Conservation (phyloP, 495 filamentous ascomycete species). For the Annulohypoxylon nitens region DNA sequence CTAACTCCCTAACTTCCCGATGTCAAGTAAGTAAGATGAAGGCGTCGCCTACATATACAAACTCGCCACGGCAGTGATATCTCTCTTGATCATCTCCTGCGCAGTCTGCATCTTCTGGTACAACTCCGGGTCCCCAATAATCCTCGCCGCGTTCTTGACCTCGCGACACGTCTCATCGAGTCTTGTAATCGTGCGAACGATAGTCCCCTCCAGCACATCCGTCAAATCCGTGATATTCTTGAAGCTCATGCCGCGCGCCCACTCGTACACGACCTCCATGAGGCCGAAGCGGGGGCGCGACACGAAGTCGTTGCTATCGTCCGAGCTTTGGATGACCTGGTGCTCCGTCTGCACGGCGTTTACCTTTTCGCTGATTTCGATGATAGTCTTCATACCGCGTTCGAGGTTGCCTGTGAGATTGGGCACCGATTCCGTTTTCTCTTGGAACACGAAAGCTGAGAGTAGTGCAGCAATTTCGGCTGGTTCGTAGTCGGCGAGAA, state of each 20-base stretch:
- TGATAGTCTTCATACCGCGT: conserved; percentile 85
- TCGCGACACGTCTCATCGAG: conserved; percentile 97
- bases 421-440: conserved; percentile 89
- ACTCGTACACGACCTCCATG: conserved; percentile 98
- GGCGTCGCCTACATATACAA: conserved; percentile 74
- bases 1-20: background rate
- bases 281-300: conserved; percentile 88
- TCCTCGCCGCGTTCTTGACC: conserved; percentile 95
- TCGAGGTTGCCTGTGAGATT: conserved; percentile 88
- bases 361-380: conserved; percentile 89
- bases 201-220: conserved; percentile 96
- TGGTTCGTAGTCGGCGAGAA: conserved; percentile 93
- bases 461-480: conserved; percentile 96
- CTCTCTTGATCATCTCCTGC: conserved; percentile 96
- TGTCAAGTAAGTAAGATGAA: background rate
- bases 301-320: conserved; percentile 93
- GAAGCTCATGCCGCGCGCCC: conserved; percentile 97
- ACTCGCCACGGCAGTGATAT: conserved; percentile 90
- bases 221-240: conserved; percentile 97
- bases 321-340: conserved; percentile 89
- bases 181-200: conserved; percentile 91
- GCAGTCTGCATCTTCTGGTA: conserved; percentile 96
- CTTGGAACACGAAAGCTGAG: conserved; percentile 97
- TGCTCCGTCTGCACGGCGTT: conserved; percentile 87
- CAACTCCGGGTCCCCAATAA: conserved; percentile 94